Evolutionary conservation across 345 rosid species (phyloP).

Genomic region (Erysimum cheiranthoides): DNA sequence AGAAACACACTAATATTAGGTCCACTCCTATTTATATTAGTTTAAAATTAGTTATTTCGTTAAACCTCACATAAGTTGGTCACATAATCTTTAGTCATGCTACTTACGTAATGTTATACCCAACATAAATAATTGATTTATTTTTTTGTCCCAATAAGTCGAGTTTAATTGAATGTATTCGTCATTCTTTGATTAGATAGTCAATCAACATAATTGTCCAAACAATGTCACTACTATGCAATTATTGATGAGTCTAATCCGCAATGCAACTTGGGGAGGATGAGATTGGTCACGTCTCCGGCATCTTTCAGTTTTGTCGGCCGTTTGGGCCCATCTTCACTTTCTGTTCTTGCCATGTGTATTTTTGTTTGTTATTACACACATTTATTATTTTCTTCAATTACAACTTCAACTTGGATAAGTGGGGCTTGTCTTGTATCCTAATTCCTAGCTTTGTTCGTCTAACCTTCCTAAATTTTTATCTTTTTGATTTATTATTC

Average conservation of each 20-base stretch:
- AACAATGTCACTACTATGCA: conserved; percentile 15
- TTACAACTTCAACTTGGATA: conserved; percentile 13
- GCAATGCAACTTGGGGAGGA: conserved; percentile 16
- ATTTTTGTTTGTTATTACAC: neutral
- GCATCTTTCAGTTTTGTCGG: conserved; percentile 43
- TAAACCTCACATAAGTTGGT: conserved; percentile 34
- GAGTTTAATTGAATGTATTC: neutral
- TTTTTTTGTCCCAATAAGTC: neutral
- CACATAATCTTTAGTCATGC: neutral
- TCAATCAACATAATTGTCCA: neutral
- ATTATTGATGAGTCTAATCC: conserved; percentile 21
- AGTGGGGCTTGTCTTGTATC: neutral
- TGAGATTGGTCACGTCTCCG: conserved; percentile 37
- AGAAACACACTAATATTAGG: conserved; percentile 32
- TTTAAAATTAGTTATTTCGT: conserved; percentile 34
- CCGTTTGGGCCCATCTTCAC: conserved; percentile 17
- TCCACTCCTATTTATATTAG: conserved; percentile 20
- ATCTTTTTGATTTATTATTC: neutral
- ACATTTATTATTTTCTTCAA: neutral
- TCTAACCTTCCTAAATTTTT: neutral
- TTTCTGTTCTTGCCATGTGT: conserved; percentile 29
- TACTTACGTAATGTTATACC: neutral
- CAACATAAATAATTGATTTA: neutral
- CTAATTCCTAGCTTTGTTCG: neutral
- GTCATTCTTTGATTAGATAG: neutral